phyloP scores from a whole-genome alignment of 306 rosid species.

The Cicer cuneatum region DNA sequence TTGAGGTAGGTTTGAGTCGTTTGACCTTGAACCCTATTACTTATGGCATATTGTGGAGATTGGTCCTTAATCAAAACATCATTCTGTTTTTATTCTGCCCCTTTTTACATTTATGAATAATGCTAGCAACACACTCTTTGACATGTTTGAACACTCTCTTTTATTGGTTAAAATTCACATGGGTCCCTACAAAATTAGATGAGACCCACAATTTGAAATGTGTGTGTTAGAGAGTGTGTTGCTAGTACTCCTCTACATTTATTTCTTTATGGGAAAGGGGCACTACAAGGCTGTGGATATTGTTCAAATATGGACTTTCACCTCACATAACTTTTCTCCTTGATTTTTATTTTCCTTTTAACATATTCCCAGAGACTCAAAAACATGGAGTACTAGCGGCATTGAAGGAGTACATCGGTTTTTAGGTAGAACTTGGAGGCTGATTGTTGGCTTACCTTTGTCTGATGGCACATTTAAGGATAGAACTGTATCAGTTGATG shows the following conservation, averaged over 20 bases:
- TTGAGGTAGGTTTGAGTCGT: slow-evolving; percentile 61
- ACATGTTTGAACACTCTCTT: no score
- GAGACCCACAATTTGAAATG: no score
- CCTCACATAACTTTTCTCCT: slow-evolving; percentile 30
- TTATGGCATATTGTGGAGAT: slow-evolving; percentile 29
- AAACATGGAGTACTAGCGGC: slow-evolving; percentile 92
- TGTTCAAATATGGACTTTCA: slow-evolving; percentile 39
- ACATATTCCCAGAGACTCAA: slow-evolving; percentile 71
- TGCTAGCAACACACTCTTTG: no score
- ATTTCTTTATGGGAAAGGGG: slow-evolving; percentile 32
- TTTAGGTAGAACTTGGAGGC: slow-evolving; percentile 94
- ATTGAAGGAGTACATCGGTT: slow-evolving; percentile 96
- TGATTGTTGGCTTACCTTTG: slow-evolving; percentile 81
- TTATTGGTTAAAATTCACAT: no score
- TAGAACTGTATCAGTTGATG: slow-evolving; percentile 79
- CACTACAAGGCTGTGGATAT: slow-evolving; percentile 24
- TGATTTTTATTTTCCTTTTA: slow-evolving; percentile 28
- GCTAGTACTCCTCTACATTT: background rate
- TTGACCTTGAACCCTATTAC: slow-evolving; percentile 34
- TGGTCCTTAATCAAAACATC: slow-evolving; percentile 35
- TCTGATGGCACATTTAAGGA: slow-evolving; percentile 79
- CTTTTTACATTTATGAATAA: background rate
- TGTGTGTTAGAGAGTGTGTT: no score
- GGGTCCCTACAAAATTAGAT: no score
- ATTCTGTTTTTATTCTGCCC: slow-evolving; percentile 7